A percentile compares a stretch with the other conserved stretches of the same genome.
Evolutionary conservation across 2,329 filamentous ascomycete species (phyloP).

Genomic region (Herpomyces periplanetae): DNA sequence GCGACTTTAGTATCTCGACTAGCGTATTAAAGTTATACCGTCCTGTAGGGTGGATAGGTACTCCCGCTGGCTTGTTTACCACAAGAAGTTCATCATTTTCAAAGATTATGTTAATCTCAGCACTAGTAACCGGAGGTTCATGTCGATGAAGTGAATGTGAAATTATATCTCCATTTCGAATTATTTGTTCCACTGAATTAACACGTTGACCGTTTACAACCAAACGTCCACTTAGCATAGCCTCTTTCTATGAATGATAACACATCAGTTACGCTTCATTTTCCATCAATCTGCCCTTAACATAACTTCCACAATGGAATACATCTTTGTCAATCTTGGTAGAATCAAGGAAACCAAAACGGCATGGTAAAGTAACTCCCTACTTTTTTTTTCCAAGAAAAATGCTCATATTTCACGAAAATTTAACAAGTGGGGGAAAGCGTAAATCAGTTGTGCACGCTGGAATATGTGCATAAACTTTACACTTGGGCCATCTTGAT

Average conservation of each 20-base stretch:
- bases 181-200: conserved; percentile 19
- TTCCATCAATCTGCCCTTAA: no score
- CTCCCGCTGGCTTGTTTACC: conserved; percentile 77
- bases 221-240: conserved; percentile 42
- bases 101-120: conserved; percentile 42
- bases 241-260: conserved; percentile 14
- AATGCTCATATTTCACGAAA: no score
- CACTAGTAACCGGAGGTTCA: conserved; percentile 57
- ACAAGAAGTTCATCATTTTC: conserved; percentile 80
- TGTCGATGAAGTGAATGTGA: conserved; percentile 81
- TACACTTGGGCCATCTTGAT: no score
- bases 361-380: no score
- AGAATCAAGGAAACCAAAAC: no score
- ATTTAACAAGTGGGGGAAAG: no score
- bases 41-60: conserved; percentile 77
- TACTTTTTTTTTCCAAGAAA: no score
- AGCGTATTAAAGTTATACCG: conserved; percentile 86
- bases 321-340: no score
- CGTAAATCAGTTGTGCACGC: no score
- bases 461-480: no score
- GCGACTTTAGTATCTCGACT: conserved; percentile 59
- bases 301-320: no score
- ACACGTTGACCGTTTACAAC: conserved; percentile 35
- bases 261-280: no score
- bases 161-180: conserved; percentile 63